These are phyloP conservation scores for Canavalia ensiformis DNA, from an alignment of 306 rosid species.

Conservation along the genomic window DNA sequence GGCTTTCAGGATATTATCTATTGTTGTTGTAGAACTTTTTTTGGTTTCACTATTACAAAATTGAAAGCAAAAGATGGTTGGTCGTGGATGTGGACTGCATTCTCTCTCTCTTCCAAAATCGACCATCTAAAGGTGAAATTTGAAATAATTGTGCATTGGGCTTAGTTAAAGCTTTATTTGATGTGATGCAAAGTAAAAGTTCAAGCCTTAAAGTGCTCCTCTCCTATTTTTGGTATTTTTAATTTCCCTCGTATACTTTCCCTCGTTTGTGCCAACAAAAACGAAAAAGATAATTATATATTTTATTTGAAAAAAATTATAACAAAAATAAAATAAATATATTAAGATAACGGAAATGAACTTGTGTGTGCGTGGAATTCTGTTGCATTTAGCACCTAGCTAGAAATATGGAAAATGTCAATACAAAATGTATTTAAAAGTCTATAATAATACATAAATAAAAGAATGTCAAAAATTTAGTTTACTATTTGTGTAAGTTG, in stretches of 20 bases:
- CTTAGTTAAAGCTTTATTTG: constrained; percentile 55
- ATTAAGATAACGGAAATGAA: too few species aligned
- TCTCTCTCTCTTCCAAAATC: constrained; percentile 23
- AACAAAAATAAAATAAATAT: too few species aligned
- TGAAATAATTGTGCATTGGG: constrained; percentile 72
- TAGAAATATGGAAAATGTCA: too few species aligned
- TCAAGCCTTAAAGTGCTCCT: background rate
- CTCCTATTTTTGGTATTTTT: background rate
- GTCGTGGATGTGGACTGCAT: constrained; percentile 45
- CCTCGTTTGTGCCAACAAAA: background rate
- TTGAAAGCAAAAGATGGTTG: constrained; percentile 51
- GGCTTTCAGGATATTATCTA: constrained; percentile 22
- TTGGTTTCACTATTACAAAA: background rate
- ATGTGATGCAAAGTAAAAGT: constrained; percentile 36
- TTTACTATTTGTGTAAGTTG: too few species aligned
- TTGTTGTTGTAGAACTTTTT: background rate
- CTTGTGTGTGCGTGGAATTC: too few species aligned
- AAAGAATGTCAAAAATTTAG: too few species aligned
- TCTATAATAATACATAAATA: too few species aligned
- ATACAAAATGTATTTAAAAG: too few species aligned
- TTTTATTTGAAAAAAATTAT: too few species aligned
- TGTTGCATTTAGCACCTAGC: too few species aligned
- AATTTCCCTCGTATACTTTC: background rate
- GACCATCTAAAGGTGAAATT: constrained; percentile 43
- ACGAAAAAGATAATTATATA: background rate